Evolutionary conservation across 2,329 filamentous ascomycete species (phyloP), one percentile per base, ranked within the genome.

Genomic region (Paracoccidioides lutzii): DNA sequence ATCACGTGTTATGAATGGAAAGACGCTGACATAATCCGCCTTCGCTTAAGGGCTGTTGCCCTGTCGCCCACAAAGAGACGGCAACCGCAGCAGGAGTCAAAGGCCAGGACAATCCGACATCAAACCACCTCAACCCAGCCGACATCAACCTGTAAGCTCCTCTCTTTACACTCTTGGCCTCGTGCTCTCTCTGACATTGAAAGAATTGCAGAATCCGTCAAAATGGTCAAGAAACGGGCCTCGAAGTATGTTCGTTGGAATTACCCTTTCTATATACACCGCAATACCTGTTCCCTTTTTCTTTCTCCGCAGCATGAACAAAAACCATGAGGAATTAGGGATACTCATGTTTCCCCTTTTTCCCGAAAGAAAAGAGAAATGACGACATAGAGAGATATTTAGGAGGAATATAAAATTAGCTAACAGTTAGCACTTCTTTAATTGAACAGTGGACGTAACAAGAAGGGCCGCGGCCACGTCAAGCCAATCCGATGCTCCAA

Each of bases 401-500:
- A 43, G 10, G 28, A 30, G 30, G 32, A 15, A 43, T 49, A 53
- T 33, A 43, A 22, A 22, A 22, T 49, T 38, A 37, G 43, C 57
- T 59, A 52, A 57, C 53, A 41, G 50, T 40, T 38, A 52, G 30
- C 32, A 53, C 10, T 53, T 32, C 54, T 48, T 50, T 49, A 42
- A 52, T 52, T 9, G 50, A 30, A 56, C 75, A 94, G 88, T 82
- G 91, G 91, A 78, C 90, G 91, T 77, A 96, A 97, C 88, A 96
- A 96, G 90, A 95, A 95, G 80, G 91, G 93, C 77, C 89, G 93
- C 77, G 93, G 93, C 81, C 91, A 97, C 84, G 90, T 95, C 80
- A 98, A 98, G 85, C 94, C 93, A 73, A 95, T 98, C 81, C 88
- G 84, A 75, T 93, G 80, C 86, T 88, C 81, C 79, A 89, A 85